phyloP scores from a whole-genome alignment of 805 yeast species.

The Starmerella bombi region DNA sequence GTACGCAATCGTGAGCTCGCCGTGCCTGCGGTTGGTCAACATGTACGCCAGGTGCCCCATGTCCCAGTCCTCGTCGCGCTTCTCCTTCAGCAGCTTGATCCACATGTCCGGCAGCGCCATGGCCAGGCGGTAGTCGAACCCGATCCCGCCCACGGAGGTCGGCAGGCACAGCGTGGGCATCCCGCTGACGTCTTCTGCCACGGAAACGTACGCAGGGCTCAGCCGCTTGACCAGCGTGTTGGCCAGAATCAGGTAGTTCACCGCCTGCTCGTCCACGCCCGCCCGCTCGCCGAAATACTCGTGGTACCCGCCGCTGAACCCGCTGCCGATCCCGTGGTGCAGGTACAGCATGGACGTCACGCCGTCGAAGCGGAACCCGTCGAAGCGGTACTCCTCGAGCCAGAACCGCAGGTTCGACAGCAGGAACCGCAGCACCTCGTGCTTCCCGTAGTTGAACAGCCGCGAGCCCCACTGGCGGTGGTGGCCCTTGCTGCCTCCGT shows the following conservation, averaged over 20 bases:
- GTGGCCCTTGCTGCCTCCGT: constrained; percentile 74
- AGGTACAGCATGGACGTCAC: constrained; percentile 84
- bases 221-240: constrained; percentile 56
- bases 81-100: constrained; percentile 84
- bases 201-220: constrained; percentile 47
- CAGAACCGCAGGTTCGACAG: constrained; percentile 74
- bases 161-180: constrained; percentile 89
- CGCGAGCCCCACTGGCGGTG: constrained; percentile 97
- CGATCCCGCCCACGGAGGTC: constrained; percentile 67
- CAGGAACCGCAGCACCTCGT: constrained; percentile 79
- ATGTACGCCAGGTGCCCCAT: constrained; percentile 67
- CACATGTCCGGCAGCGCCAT: constrained; percentile 99
- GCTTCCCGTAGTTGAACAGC: constrained; percentile 77
- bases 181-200: constrained; percentile 96
- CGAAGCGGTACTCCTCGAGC: constrained; percentile 72
- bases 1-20: constrained; percentile 79
- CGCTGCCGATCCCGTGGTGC: constrained; percentile 85
- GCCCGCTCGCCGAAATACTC: constrained; percentile 64
- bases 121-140: constrained; percentile 83
- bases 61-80: constrained; percentile 82
- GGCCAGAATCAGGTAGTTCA: constrained; percentile 81
- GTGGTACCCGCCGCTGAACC: constrained; percentile 81
- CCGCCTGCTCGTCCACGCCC: constrained; percentile 70
- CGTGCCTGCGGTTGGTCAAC: constrained; percentile 74
- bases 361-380: constrained; percentile 94